A percentile compares a stretch with the other conserved stretches of the same genome.
phyloP scores from a whole-genome alignment of 179 eudicot genomes.

The Actinidia polygama region DNA sequence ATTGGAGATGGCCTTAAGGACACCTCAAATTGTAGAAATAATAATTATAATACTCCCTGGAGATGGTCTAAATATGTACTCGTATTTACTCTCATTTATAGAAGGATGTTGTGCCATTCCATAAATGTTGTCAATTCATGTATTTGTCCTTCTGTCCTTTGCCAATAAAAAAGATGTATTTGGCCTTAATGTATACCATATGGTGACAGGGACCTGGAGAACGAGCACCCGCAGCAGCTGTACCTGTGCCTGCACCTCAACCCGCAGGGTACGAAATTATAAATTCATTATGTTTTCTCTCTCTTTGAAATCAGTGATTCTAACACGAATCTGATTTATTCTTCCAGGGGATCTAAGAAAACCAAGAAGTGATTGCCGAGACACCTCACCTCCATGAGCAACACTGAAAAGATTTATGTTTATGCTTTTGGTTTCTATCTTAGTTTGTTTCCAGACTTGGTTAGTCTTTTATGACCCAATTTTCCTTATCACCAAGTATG shows the following conservation, averaged over 20 bases:
- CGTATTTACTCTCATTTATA: no score
- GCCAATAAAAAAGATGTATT: background rate
- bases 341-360: conserved; percentile 64
- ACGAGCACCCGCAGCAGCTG: conserved; percentile 40
- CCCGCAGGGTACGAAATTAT: conserved; percentile 51
- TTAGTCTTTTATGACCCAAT: no score
- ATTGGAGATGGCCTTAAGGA: no score
- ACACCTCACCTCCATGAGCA: no score
- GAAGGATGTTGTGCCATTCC: no score
- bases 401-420: no score
- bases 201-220: conserved; percentile 60
- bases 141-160: background rate
- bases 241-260: conserved; percentile 49
- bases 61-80: no score
- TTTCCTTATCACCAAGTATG: no score
- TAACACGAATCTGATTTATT: background rate
- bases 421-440: no score
- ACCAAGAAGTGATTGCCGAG: conserved; percentile 44
- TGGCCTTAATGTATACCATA: background rate
- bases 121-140: background rate
- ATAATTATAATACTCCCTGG: no score
- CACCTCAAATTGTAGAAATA: no score
- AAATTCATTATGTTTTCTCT: background rate
- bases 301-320: background rate
- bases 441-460: no score